phyloP scores from a whole-genome alignment of 2,329 filamentous ascomycete species.

The Xylariales sp. region DNA sequence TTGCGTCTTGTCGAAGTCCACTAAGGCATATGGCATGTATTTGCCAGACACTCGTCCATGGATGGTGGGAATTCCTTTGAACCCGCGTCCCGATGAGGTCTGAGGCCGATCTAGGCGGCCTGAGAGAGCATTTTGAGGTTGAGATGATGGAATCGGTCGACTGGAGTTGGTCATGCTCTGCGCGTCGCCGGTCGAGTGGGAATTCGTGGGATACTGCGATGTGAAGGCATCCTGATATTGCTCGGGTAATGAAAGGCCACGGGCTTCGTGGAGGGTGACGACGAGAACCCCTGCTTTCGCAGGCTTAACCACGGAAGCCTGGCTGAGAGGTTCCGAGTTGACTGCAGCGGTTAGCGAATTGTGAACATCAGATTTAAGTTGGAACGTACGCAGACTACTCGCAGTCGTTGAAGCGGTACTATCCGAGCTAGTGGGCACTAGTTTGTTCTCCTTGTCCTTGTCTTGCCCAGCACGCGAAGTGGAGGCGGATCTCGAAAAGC shows the following conservation, averaged over 20 bases:
- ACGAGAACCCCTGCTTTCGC: constrained; percentile 96
- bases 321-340: neutral
- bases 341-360: neutral
- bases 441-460: constrained; percentile 67
- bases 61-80: constrained; percentile 87
- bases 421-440: neutral
- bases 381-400: constrained; percentile 7
- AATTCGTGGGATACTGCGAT: constrained; percentile 77
- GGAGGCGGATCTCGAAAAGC: constrained; percentile 10
- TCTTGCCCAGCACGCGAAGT: constrained; percentile 47
- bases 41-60: constrained; percentile 96
- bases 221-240: constrained; percentile 82
- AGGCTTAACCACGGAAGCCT: constrained; percentile 66
- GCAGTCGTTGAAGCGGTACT: constrained; percentile 11
- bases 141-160: constrained; percentile 9
- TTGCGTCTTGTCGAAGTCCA: constrained; percentile 99
- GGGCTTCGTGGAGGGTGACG: constrained; percentile 94
- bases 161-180: constrained; percentile 50
- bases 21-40: constrained; percentile 95
- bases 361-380: constrained; percentile 4
- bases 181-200: constrained; percentile 74
- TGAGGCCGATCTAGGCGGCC: constrained; percentile 75
- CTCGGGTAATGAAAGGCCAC: constrained; percentile 89
- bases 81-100: constrained; percentile 80
- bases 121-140: constrained; percentile 54